These are phyloP conservation scores for Sporothrix phasma DNA, from an alignment of 2,329 filamentous ascomycete species.

Conservation along the genomic window DNA sequence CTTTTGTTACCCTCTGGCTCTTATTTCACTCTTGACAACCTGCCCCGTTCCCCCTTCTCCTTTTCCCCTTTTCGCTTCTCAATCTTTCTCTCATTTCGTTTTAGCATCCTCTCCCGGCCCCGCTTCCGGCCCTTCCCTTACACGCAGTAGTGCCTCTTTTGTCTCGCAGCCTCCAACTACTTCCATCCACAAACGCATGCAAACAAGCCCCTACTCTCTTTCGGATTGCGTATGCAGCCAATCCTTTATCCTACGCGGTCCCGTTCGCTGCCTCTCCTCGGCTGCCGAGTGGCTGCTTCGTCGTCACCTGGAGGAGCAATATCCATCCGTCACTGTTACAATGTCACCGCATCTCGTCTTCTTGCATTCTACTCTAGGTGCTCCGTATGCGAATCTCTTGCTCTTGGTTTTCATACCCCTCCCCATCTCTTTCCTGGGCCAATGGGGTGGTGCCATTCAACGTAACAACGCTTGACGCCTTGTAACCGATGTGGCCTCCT, in stretches of 20 bases:
- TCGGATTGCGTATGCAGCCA: neutral
- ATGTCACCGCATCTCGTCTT: too few species aligned
- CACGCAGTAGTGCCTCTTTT: conserved; percentile 2
- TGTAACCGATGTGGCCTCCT: neutral
- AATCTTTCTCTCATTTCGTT: neutral
- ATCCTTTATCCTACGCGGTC: neutral
- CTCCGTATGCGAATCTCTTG: neutral
- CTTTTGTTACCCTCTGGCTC: neutral
- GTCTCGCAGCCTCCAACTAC: neutral
- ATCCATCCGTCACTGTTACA: too few species aligned
- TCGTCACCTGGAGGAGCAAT: too few species aligned
- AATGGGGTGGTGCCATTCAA: conserved; percentile 7
- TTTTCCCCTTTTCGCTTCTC: neutral
- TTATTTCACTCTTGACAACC: neutral
- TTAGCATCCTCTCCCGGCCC: neutral
- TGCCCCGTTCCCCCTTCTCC: neutral
- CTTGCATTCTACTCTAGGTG: too few species aligned
- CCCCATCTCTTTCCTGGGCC: conserved; percentile 4
- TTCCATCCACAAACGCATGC: neutral
- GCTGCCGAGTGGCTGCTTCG: neutral
- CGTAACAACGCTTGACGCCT: neutral
- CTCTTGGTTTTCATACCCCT: neutral
- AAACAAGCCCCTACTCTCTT: neutral
- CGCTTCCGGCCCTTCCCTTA: conserved; percentile 2
- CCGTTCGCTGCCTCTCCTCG: neutral